Conservation (phyloP, 306 rosid species). For the Malus sieversii region DNA sequence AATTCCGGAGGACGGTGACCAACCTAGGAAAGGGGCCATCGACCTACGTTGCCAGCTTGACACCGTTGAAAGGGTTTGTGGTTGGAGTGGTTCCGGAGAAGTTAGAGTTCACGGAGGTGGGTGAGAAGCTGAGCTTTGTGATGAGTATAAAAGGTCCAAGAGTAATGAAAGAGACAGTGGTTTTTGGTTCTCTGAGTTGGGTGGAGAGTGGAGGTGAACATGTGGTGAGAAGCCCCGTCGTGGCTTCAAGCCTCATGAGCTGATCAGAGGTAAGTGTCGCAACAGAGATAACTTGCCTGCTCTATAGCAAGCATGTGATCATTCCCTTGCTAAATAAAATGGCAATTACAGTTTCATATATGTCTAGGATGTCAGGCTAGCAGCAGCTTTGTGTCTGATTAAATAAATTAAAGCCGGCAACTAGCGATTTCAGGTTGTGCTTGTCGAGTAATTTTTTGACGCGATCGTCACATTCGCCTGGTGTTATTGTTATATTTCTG, state of each 20-base stretch:
- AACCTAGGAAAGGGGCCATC: conserved; percentile 39
- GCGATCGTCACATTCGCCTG: not conserved
- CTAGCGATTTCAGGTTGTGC: not conserved
- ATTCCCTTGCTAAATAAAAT: not conserved
- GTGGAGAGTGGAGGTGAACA: conserved; percentile 19
- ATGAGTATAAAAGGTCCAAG: conserved; percentile 33
- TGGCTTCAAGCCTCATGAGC: conserved; percentile 28
- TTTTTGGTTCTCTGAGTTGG: conserved; percentile 56
- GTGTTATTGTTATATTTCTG: not conserved
- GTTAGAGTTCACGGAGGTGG: conserved; percentile 37
- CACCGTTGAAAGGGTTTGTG: conserved; percentile 21
- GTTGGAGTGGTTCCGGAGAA: conserved; percentile 33
- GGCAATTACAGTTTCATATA: not conserved
- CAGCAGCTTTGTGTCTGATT: not conserved
- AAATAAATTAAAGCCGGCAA: not conserved
- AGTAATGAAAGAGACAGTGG: not conserved
- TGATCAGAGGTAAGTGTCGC: not conserved
- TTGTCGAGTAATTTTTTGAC: no score
- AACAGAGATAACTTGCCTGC: not conserved
- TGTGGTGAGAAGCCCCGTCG: conserved; percentile 56
- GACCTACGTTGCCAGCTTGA: conserved; percentile 36
- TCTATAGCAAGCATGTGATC: not conserved
- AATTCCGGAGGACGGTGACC: conserved; percentile 49
- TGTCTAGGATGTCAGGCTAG: not conserved
- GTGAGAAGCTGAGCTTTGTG: conserved; percentile 35